Conservation (phyloP, 495 filamentous ascomycete species). For the Cercophora sp. region DNA sequence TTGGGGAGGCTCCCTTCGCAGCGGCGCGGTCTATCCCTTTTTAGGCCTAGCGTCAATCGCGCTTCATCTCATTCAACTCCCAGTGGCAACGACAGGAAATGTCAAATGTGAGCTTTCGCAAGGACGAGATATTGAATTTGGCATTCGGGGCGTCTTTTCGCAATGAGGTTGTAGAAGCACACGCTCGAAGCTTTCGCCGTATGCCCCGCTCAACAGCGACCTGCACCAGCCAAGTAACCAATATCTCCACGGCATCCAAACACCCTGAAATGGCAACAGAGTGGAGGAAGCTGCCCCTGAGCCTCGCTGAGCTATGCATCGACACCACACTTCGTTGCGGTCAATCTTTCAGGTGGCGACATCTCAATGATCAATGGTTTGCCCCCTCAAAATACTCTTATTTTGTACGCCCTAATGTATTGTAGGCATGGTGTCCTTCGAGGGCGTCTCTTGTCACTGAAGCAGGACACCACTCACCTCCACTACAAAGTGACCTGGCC, state of each 20-base stretch:
- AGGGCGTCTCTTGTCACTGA: slow-evolving; percentile 78
- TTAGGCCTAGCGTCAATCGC: slow-evolving; percentile 17
- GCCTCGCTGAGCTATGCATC: slow-evolving; percentile 77
- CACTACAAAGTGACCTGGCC: slow-evolving; percentile 75
- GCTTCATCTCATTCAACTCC: too few relatives aligned
- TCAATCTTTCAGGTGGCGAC: slow-evolving; percentile 92
- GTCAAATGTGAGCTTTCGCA: too few relatives aligned
- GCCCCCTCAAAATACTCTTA: background rate
- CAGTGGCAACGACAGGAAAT: too few relatives aligned
- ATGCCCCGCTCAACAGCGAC: too few relatives aligned
- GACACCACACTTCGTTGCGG: slow-evolving; percentile 88
- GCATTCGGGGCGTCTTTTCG: too few relatives aligned
- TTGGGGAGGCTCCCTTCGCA: background rate
- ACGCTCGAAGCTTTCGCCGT: too few relatives aligned
- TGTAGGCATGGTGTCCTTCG: slow-evolving; percentile 73
- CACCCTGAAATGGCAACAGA: slow-evolving; percentile 44
- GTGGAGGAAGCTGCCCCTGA: slow-evolving; percentile 80
- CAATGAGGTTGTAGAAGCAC: too few relatives aligned
- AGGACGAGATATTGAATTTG: too few relatives aligned
- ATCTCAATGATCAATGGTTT: slow-evolving; percentile 78
- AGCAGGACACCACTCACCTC: slow-evolving; percentile 73
- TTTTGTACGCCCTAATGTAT: slow-evolving; percentile 13
- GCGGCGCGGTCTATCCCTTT: slow-evolving; percentile 8
- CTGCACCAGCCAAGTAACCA: too few relatives aligned
- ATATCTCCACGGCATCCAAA: too few relatives aligned